Evolutionary conservation across 73 alveolate species (phyloP), one percentile per base, ranked within the genome.

Genomic region (Paramecium biaurelia): DNA sequence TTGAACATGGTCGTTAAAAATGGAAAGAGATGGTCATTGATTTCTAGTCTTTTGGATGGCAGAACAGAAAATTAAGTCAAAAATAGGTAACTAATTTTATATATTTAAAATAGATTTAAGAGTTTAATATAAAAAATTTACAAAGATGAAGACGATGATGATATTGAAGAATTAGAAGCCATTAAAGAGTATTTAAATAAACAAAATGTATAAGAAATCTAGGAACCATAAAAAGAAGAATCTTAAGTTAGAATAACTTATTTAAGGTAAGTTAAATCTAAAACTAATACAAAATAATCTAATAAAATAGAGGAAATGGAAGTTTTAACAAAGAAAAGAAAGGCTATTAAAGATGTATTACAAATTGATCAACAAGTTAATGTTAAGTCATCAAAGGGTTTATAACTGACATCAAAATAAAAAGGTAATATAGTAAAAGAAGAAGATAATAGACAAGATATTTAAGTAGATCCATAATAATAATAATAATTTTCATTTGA

Each of bases 21-120:
- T 89, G 99, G 99, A 10, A 97, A 97, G 59, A 96, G 95, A 93
- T 97, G 99, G 99, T 90, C 97, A 68, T 93, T 93, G 49, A 97
- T 97, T 3, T 41, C 98, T 6, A 92, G 93, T 72, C 95, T 57
- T 76, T 95, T 97, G 47, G 95, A 93, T 20, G 98, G 98, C 14
- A 89, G 99, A 68, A 97, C 99, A 35, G 99, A 97, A 92, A 97
- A 96, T 92, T 92, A 96, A 34, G 96, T 97, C 14, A 97, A 97
- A 86, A 97, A 97, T 63, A 92, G 97, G 89, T 97, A 92, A 6
- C n/a, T 67, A 53, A 85, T 43, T 76, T n/a, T 43, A 14, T 2
- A 32, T 23, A 18, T 10, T 79, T 11, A 5, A 47, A 38, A 21
- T n/a, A 79, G 90, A 79, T 79, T 79, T 79, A 79, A 79, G 26